Base-by-base conservation (phyloP, 1,139 yeast species). In the Blastobotrys apis region DNA sequence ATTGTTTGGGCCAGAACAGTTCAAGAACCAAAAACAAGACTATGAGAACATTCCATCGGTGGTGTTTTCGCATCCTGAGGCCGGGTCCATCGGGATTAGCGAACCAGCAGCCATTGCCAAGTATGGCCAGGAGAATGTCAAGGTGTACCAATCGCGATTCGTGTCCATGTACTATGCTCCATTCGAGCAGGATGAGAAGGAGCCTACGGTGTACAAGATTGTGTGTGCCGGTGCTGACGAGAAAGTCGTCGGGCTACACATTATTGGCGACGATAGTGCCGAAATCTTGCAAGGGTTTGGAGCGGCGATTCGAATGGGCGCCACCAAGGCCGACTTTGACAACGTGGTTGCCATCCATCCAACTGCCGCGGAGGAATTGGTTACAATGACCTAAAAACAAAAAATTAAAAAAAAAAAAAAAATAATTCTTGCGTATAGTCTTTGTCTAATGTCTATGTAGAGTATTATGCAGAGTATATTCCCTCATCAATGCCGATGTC, bases 261-360 rank as follows among this genome's bases (percentile, higher is more conserved):
- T 92, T 47, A 84, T 90, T 53, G 99, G 99, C 49, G 97, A 88
- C 59, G 68, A 78, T 10, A 80, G 94, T 50, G 79, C 95, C 32
- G 99, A 92, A 67, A 88, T 94, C 51, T 75, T 92, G 57, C 99
- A 92, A 74, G 99, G 98, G 30, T 92, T 92, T 60, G 98, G 97
- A 47, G 98, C 88, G 44, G 98, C 98, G 47, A 72, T 92, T 54
- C 88, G 88, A 71, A 68, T 67, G 72, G 98, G 98, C 32, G 98
- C 98, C 37, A 92, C 98, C 38, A 92, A 92, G 74, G 78, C 78
- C 42, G 97, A 92, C 65, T 90, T 92, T 53, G 99, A 92, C 67
- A 81, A 72, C 63, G 85, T 94, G 69, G 97, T 92, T 30, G 99
- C 99, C 39, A 92, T 92, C 60, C 99, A 92, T 66, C 99, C 99